Evolutionary conservation across 345 rosid species (phyloP), one percentile per base, ranked within the genome.

Genomic region (rapeseed (Brassica napus)): DNA sequence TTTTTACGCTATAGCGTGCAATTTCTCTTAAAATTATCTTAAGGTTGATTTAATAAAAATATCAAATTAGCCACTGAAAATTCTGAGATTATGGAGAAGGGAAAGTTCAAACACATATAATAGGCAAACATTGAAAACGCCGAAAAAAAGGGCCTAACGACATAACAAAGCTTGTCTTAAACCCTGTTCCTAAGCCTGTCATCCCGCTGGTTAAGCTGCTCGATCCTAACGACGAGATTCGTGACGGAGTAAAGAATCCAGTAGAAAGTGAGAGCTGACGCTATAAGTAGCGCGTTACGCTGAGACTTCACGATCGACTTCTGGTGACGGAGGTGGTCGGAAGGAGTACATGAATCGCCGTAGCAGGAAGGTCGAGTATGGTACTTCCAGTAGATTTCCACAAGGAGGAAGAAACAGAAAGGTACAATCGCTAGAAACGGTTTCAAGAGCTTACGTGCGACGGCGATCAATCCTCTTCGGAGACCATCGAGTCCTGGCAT

Each of bases 351-450:
- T 0, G 97, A 83, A 23, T 86, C 90, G 44, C 84, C 90, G 8
- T 85, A 91, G 80, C 97, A 93, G 18, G 71, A 80, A 24, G 97
- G 94, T 4, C 89, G 82, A 2, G 88, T 93, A 86, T 93, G 93
- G 88, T 91, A 91, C 81, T 93, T 91, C 98, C 98, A 93, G 84
- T 88, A 93, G 61, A 91, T 93, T 70, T 91, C 98, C 97, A 93
- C 86, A 0, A 93, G 66, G 0, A 93, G 91, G 81, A 93, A 93
- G 82, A 93, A 84, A 77, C 94, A 91, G 55, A 93, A 91, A 1
- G 98, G 98, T 0, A 93, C 87, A 10, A 93, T 89, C 68, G 97
- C 88, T 4, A 93, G 55, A 75, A 93, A 91, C 7, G 98, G 98
- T 80, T 87, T 93, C 69, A 93, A 69, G 68, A 91, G 94, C 82